Evolutionary conservation across 2,329 filamentous ascomycete species (phyloP), one percentile per base, ranked within the genome.

Genomic region (Sporothrix schenckii): DNA sequence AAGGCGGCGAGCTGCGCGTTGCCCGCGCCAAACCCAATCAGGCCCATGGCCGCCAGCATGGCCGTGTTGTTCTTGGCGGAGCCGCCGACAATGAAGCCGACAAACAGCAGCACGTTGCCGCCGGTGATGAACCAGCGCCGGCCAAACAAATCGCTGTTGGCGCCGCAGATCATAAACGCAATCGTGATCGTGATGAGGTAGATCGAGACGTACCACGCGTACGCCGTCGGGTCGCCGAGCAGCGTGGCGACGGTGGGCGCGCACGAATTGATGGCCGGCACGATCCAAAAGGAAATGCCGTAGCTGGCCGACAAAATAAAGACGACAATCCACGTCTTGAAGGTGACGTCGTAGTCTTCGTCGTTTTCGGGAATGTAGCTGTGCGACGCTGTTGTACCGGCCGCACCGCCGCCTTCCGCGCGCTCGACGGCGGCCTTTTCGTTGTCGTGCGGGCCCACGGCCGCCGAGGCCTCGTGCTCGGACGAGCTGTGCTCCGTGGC

Each of bases 101-200:
- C 71, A 66, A 78, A 78, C 50, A 78, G 76, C 19, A 81, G 71
- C 53, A 81, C 74, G 71, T 83, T 83, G 21, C 82, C 82, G 30
- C 78, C 75, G 1, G 82, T 77, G 54, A 83, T 75, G 73, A 83
- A 83, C 80, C 80, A 83, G 44, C 82, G 77, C 69, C 83, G 80
- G 16, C 83, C 82, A 24, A 84, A 79, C 14, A 84, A 76, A 75
- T 85, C 83, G 13, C 81, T 83, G 74, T 84, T 84, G 6, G 82
- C 77, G 73, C 79, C 77, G 60, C 75, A 80, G 44, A 80, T 76
- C 77, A 81, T 80, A 72, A 82, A 82, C 2, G 77, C 78, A 72
- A 81, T 79, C 1, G 80, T 82, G 6, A 81, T 79, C 0, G 80
- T 79, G 72, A 82, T 79, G 4, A 79, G 81, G 71, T 79, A 81